Base-by-base conservation (phyloP, 1,284 basidiomycete genomes). In the Mycena citricolor region DNA sequence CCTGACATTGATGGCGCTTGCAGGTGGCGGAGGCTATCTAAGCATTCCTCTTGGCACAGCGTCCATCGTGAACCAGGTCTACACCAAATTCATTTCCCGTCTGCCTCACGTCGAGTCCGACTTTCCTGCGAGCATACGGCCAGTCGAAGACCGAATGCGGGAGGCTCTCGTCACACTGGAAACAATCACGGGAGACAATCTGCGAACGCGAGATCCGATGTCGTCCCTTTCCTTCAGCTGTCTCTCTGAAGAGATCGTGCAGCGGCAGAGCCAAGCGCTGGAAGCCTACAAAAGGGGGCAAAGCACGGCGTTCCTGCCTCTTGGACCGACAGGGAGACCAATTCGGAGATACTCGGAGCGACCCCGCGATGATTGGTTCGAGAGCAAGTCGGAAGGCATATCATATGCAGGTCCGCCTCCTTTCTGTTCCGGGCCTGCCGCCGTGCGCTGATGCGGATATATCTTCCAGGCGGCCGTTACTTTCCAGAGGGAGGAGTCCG, bases 221-320 rank as follows among this genome's bases (percentile, higher is more conserved):
- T 83, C 76, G 3, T 67, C 79, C 1, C 63, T 87, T 39, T 85
- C 83, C 4, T 89, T 89, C 57, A 83, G 76, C n/a, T 80, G 80
- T 52, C 68, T 84, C 20, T 56, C 77, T 0, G 63, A 68, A 4
- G 77, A 81, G 12, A 64, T 77, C 6, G 61, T 73, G 22, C 65
- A 73, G 55, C 70, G 63, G 20, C 83, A 86, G 56, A 62, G 61
- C 4, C 75, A 79, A 24, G 60, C 67, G 20, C 61, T 83, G 43
- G 60, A 55, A 38, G 62, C 68, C 29, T 81, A 80, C 40, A 62
- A 64, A 14, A 71, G 69, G 42, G 75, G 73, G 13, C 59, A 73
- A 23, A 60, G 66, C 5, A 58, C 59, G 1, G 76, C 80, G 5
- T 82, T 83, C 49, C 74, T 73, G 30, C 83, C 86, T 0, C 62